Percentiles rank a stretch among this genome's conserved stretches.
These are phyloP conservation scores for Phytophthora vignae DNA, from an alignment of 352 stramenopile species.

Conservation along the genomic window DNA sequence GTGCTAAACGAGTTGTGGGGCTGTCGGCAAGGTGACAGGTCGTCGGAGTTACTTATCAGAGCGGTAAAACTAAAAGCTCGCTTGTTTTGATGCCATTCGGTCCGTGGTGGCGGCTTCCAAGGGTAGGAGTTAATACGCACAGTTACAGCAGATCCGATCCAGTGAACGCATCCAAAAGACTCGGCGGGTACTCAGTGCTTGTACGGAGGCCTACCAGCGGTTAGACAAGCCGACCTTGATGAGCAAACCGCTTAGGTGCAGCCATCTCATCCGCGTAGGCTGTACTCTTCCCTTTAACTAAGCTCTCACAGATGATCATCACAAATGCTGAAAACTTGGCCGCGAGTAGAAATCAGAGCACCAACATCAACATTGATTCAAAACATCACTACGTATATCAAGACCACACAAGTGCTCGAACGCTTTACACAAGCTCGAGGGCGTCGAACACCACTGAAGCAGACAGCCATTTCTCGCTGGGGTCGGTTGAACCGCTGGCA, in stretches of 20 bases:
- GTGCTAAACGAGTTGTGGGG: too few relatives aligned
- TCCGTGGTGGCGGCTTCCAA: too few relatives aligned
- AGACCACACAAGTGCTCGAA: not conserved
- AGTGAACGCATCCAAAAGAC: not conserved
- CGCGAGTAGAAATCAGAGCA: not conserved
- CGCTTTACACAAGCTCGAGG: slow-evolving; percentile 42
- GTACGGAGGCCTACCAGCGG: not conserved
- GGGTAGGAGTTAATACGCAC: slow-evolving; percentile 5
- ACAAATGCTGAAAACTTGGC: too few relatives aligned
- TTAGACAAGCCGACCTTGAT: not conserved
- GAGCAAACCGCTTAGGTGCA: not conserved
- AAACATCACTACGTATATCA: not conserved
- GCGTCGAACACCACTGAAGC: slow-evolving; percentile 59
- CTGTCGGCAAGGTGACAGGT: too few relatives aligned
- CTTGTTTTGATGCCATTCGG: too few relatives aligned
- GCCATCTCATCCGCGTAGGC: not conserved
- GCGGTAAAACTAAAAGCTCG: too few relatives aligned
- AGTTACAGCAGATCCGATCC: slow-evolving; percentile 8
- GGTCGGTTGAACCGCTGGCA: slow-evolving; percentile 48
- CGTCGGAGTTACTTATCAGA: too few relatives aligned
- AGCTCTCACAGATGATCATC: not conserved
- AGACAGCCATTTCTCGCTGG: slow-evolving; percentile 45
- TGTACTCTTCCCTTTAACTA: too few relatives aligned
- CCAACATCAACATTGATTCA: not conserved
- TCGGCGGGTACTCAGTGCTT: not conserved